Conservation (phyloP, 345 rosid genomes). For the Pugionium cornutum region DNA sequence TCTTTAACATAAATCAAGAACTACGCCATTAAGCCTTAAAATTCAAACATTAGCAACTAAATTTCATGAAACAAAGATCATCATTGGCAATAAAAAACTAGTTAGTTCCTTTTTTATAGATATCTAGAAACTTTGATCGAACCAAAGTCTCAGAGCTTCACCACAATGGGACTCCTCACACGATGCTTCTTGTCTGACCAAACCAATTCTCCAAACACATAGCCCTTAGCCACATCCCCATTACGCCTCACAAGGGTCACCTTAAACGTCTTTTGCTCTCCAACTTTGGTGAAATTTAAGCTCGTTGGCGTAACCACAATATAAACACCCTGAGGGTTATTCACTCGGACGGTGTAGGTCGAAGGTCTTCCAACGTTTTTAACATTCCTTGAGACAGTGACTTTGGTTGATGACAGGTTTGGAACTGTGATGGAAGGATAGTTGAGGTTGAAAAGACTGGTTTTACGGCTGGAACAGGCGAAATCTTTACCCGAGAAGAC, state of each 20-base stretch:
- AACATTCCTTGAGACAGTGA: conserved; percentile 51
- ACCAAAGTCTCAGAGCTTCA: conserved; percentile 39
- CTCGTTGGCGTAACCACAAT: conserved; percentile 52
- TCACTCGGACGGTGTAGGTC: conserved; percentile 46
- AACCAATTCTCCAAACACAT: conserved; percentile 58
- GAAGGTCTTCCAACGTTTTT: conserved; percentile 77
- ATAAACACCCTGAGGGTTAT: conserved; percentile 51
- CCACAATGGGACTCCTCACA: conserved; percentile 77
- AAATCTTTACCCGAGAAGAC: conserved; percentile 40
- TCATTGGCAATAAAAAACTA: conserved; percentile 13
- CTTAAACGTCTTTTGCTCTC: conserved; percentile 60
- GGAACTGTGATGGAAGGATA: conserved; percentile 80
- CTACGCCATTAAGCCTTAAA: conserved; percentile 6
- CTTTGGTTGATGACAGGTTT: conserved; percentile 28
- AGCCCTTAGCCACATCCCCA: conserved; percentile 31
- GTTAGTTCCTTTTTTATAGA: not conserved
- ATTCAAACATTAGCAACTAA: conserved; percentile 14
- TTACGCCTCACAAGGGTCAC: conserved; percentile 42
- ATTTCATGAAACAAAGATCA: not conserved
- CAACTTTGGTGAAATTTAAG: conserved; percentile 52
- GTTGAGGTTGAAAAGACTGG: conserved; percentile 57
- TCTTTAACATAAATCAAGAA: not conserved
- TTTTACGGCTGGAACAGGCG: conserved; percentile 47
- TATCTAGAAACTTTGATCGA: not conserved
- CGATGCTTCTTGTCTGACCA: conserved; percentile 71